Conservation (phyloP, 192 early-diverging fungal genomes). For the Umbelopsis isabellina region DNA sequence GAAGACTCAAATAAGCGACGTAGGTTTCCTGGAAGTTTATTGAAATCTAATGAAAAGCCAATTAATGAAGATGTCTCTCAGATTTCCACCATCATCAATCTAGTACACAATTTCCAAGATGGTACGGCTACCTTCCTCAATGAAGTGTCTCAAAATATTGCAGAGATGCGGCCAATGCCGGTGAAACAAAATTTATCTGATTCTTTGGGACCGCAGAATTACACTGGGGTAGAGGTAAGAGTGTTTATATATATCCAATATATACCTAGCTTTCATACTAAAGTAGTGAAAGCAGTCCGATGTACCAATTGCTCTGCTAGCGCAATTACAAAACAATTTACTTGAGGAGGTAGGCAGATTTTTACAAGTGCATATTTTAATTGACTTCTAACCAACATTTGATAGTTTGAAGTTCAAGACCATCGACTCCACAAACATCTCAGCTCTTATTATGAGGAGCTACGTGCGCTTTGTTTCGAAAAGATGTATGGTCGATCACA, state of each 20-base stretch:
- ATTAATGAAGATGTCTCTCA: not conserved
- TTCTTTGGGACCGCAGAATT: not conserved
- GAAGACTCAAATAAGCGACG: not conserved
- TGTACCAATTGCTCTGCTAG: no score
- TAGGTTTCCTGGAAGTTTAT: not conserved
- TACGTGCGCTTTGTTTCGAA: conserved; percentile 2
- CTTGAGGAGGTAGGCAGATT: not conserved
- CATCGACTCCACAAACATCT: conserved; percentile 11
- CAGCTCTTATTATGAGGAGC: conserved; percentile 10
- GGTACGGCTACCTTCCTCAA: not conserved
- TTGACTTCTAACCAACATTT: not conserved
- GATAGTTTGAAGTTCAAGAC: conserved; percentile 8
- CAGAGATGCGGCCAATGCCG: not conserved
- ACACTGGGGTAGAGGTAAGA: not conserved
- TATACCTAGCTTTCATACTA: no score
- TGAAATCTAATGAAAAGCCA: not conserved
- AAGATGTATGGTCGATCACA: conserved; percentile 1
- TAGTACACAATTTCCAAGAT: conserved; percentile 2
- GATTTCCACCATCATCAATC: not conserved
- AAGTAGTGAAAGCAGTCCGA: no score
- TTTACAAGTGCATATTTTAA: no score
- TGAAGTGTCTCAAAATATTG: not conserved
- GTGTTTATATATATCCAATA: no score
- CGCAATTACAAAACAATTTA: not conserved
- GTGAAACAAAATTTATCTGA: not conserved